Base-by-base conservation (phyloP, 352 stramenopile species). In the Albugo laibachii region DNA sequence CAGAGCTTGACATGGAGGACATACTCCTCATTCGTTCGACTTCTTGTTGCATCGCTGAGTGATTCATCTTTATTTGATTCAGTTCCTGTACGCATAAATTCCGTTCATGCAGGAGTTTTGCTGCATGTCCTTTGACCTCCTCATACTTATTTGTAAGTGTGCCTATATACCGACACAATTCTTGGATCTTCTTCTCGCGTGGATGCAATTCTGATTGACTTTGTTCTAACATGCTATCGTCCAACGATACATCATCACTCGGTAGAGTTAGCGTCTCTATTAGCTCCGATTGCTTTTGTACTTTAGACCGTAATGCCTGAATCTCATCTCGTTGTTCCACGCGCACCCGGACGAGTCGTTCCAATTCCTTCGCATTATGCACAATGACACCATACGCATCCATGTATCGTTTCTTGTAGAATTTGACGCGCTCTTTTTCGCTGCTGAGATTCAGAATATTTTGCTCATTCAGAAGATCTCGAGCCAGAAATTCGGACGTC, bases 351-450 rank as follows among this genome's bases (percentile, higher is more conserved):
- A 83, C 65, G 16, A 86, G 53, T 12, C 57, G 41, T 20, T 60
- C 59, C 15, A 80, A 52, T 31, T 66, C 69, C 5, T 63, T 62
- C 15, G 70, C 53, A 6, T 82, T 47, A 5, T 59, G 49, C 11
- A 77, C 70, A 0, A 63, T 65, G 21, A 80, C 57, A 39, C 70
- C 69, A 34, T 83, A 83, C 40, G 62, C 74, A 24, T 86, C 74
- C 13, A 67, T 70, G 47, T 83, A 86, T 15, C 65, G 63, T 70
- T 85, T 81, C 40, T 86, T 83, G 69, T 81, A 86, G 38, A 86
- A 50, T 42, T 63, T 79, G 16, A 67, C 67, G 13, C 64, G 63
- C 35, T 83, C 66, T 24, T 50, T 65, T 35, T 80, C 70, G 13
- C 69, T 80, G 54, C 77, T 78, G 44, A 64, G 58, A 2, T 58